Conservation (phyloP, 352 stramenopile genomes). For the Globisporangium takayamanum region DNA sequence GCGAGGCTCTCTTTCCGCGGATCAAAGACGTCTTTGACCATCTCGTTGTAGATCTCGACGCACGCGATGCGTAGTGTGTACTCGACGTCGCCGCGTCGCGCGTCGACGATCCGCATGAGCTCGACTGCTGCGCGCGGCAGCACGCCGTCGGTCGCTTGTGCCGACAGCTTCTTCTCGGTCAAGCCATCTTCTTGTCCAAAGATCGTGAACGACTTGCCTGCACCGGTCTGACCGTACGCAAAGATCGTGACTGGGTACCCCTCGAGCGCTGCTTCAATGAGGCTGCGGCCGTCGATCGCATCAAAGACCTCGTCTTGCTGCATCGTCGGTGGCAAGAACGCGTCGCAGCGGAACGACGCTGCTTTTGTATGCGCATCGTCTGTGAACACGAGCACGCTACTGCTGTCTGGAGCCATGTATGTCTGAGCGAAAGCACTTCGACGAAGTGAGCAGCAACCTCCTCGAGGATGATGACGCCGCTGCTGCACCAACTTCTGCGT, state of each 20-base stretch:
- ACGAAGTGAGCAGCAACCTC: too few relatives aligned
- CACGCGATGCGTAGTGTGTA: slow-evolving; percentile 63
- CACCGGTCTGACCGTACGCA: slow-evolving; percentile 66
- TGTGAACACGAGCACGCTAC: slow-evolving; percentile 38
- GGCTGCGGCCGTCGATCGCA: slow-evolving; percentile 27
- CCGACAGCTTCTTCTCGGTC: slow-evolving; percentile 20
- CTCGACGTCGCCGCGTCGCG: slow-evolving; percentile 25
- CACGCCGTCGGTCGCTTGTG: slow-evolving; percentile 38
- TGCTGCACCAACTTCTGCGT: too few relatives aligned
- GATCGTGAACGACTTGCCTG: slow-evolving; percentile 72
- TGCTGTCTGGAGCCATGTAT: slow-evolving; percentile 19
- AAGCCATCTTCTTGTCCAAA: slow-evolving; percentile 51
- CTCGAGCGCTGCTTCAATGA: slow-evolving; percentile 47
- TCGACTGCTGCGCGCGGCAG: slow-evolving; percentile 39
- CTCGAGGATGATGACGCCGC: too few relatives aligned
- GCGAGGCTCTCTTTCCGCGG: slow-evolving; percentile 45
- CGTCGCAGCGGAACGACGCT: slow-evolving; percentile 61
- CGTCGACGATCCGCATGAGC: slow-evolving; percentile 48
- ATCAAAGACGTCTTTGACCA: slow-evolving; percentile 61
- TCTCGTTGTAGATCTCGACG: slow-evolving; percentile 78
- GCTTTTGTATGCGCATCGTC: slow-evolving; percentile 24
- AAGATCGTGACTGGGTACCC: slow-evolving; percentile 72
- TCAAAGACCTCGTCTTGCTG: slow-evolving; percentile 54
- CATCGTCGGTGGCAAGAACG: slow-evolving; percentile 31
- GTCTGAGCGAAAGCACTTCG: too few relatives aligned